Evolutionary conservation across 805 yeast genomes (phyloP), one percentile per base, ranked within the genome.

Genomic region (Spathaspora hagerdaliae): DNA sequence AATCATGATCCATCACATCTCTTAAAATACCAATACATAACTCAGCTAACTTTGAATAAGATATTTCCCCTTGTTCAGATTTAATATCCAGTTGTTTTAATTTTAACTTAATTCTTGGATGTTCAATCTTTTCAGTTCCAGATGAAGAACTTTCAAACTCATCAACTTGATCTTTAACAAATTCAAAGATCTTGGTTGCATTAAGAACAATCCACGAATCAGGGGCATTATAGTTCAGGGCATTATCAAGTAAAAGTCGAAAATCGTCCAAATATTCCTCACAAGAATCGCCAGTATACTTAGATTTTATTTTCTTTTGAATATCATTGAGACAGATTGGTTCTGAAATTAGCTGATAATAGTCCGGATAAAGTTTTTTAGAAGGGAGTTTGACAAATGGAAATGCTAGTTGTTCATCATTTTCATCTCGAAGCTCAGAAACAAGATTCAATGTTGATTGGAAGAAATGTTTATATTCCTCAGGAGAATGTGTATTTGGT

Each of bases 171-270:
- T 76, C 75, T 41, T 73, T 65, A 11, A 85, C 87, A 55, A 75
- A 79, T 24, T 79, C 75, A 41, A 70, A 71, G 40, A 88, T 76
- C 46, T 69, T 71, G 12, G 64, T 60, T 1, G 95, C 83, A 59
- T 85, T 87, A 38, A 69, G 70, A 1, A 86, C 92, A 43, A 89
- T 83, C 58, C 80, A 69, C 7, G 74, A 68, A 14, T 60, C 67
- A 1, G 74, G 70, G 49, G 67, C 73, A 52, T 71, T 71, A 55
- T 69, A 71, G 34, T 57, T 57, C 36, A 58, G 57, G 8, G 77
- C 75, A 49, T 71, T 71, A 46, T 65, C 70, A 29, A 62, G 51
- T 45, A 71, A 53, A 41, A 61, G 55, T 48, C 60, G 54, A 54
- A 71, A 69, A 51, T 71, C 75, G 11, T 42, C 63, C 38, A 66